Conservation (phyloP, 2,329 filamentous ascomycete species). For the Fusarium agapanthi region DNA sequence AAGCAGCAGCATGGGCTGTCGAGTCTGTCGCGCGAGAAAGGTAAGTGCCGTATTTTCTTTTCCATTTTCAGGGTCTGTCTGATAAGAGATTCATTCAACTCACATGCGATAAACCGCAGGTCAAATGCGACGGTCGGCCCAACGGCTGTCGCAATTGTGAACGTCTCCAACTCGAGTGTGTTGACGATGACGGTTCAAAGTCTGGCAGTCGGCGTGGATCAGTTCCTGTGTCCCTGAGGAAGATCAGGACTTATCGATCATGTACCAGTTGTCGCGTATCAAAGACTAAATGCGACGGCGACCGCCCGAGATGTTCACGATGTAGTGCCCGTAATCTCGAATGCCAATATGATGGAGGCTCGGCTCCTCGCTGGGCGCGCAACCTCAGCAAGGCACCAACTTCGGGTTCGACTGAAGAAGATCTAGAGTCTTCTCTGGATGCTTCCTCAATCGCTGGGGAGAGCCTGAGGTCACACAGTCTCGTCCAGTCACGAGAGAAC, state of each 20-base stretch:
- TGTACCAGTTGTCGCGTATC: slow-evolving; percentile 52
- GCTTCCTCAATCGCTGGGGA: slow-evolving; percentile 29
- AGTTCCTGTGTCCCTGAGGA: slow-evolving; percentile 46
- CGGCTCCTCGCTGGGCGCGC: slow-evolving; percentile 50
- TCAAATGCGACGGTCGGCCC: slow-evolving; percentile 54
- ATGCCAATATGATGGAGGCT: slow-evolving; percentile 51
- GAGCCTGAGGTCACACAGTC: slow-evolving; percentile 36
- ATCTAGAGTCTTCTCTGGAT: slow-evolving; percentile 27
- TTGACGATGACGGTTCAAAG: slow-evolving; percentile 47
- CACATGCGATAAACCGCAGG: slow-evolving; percentile 40
- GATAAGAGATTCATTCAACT: slow-evolving; percentile 2
- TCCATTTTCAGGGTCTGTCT: background rate
- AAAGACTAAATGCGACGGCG: slow-evolving; percentile 55
- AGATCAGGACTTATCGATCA: slow-evolving; percentile 53
- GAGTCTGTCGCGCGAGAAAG: slow-evolving; percentile 53
- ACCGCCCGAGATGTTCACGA: slow-evolving; percentile 50
- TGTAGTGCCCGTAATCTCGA: slow-evolving; percentile 47
- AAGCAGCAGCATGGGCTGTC: slow-evolving; percentile 49
- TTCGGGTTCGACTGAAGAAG: slow-evolving; percentile 37
- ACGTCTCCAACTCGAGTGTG: slow-evolving; percentile 53
- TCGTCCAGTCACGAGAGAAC: slow-evolving; percentile 39
- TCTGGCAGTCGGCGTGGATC: slow-evolving; percentile 33
- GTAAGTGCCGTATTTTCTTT: slow-evolving; percentile 35
- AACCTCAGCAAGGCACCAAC: slow-evolving; percentile 43
- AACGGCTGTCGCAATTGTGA: slow-evolving; percentile 55